A percentile compares a stretch with the other conserved stretches of the same genome.
These are phyloP conservation scores for Mortierella claussenii DNA, from an alignment of 192 early-diverging fungal genomes.

Conservation along the genomic window DNA sequence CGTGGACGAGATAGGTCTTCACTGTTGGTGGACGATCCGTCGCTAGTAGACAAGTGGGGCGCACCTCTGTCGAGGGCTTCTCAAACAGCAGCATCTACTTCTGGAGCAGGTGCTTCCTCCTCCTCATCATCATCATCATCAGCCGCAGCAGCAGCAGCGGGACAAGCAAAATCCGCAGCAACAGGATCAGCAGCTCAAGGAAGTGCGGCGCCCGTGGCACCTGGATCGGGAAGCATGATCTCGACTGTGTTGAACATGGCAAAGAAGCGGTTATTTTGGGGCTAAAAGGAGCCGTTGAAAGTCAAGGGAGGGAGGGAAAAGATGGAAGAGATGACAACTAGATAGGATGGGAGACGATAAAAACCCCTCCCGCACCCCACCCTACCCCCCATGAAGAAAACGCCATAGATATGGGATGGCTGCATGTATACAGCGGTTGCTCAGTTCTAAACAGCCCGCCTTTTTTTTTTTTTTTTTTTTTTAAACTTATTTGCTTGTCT, in stretches of 20 bases:
- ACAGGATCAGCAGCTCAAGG: background rate
- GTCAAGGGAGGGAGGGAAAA: background rate
- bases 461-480: too few relatives aligned
- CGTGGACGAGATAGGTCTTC: constrained; percentile 12
- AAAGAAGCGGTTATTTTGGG: constrained; percentile 48
- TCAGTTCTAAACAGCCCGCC: too few relatives aligned
- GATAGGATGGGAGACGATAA: background rate
- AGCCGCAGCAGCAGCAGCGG: background rate
- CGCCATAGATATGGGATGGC: too few relatives aligned
- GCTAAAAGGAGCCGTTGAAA: constrained; percentile 4
- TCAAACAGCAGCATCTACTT: background rate
- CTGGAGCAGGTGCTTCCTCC: background rate
- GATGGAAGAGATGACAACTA: background rate
- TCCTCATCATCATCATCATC: background rate
- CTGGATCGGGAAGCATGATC: constrained; percentile 36
- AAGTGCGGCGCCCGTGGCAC: background rate
- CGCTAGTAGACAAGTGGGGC: constrained; percentile 18
- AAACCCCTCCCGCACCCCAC: too few relatives aligned
- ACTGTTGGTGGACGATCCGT: constrained; percentile 28
- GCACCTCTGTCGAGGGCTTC: constrained; percentile 3
- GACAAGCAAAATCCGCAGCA: background rate
- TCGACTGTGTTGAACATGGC: constrained; percentile 22
- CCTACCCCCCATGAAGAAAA: too few relatives aligned
- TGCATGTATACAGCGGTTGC: too few relatives aligned
- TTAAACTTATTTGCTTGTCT: too few relatives aligned